Evolutionary conservation across 2,329 filamentous ascomycete species (phyloP).

Genomic region (Trichoderma endophyticum): DNA sequence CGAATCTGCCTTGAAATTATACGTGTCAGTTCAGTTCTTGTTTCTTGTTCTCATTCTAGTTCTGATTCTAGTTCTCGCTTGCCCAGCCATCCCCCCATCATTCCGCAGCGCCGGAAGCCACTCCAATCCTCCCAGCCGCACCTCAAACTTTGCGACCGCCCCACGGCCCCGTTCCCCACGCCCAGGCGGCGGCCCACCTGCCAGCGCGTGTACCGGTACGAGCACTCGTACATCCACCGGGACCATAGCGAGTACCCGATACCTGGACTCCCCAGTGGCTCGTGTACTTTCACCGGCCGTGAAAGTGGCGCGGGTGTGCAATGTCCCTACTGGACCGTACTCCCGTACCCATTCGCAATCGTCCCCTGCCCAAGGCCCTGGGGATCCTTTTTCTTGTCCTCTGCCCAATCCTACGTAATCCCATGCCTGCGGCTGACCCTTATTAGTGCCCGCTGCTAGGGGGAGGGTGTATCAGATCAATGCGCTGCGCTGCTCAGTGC

Average conservation of each 20-base stretch:
- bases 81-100: not conserved
- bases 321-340: not conserved
- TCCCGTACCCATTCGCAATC: not conserved
- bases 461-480: not conserved
- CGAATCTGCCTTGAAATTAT: not conserved
- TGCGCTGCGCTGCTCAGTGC: not conserved
- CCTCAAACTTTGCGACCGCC: conserved; percentile 4
- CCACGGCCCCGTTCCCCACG: conserved; percentile 12
- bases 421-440: conserved; percentile 16
- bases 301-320: not conserved
- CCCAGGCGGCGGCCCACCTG: not conserved
- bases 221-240: not conserved
- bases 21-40: no score
- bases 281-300: not conserved
- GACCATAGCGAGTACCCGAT: not conserved
- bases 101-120: conserved; percentile 1
- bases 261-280: not conserved
- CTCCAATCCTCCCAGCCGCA: not conserved
- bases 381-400: not conserved
- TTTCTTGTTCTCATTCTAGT: not conserved
- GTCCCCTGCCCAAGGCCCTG: not conserved
- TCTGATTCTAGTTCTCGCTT: not conserved
- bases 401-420: not conserved
- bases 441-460: conserved; percentile 16
- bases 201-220: not conserved